Percentiles rank a stretch among this genome's conserved stretches.
These are phyloP conservation scores for Plectranthus barbatus DNA, from an alignment of 257 asterid genomes.

Conservation along the genomic window DNA sequence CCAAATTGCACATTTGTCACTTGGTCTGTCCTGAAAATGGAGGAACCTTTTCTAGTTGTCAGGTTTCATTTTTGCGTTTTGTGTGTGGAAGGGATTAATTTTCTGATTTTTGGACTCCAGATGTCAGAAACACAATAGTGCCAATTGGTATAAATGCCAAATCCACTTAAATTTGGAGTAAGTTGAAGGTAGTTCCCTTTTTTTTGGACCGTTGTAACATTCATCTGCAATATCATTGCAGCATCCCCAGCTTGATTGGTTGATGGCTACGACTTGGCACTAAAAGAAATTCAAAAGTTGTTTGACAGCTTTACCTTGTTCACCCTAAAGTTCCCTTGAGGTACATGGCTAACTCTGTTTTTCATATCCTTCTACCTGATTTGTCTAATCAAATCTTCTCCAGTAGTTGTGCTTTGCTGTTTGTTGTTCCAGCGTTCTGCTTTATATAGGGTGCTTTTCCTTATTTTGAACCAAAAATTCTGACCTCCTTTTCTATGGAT, in stretches of 20 bases:
- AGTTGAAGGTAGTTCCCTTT: neutral
- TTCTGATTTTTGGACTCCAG: neutral
- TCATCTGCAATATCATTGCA: neutral
- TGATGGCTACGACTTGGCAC: neutral
- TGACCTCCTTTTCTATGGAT: neutral
- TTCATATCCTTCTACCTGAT: neutral
- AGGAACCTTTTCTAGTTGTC: neutral
- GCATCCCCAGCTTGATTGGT: neutral
- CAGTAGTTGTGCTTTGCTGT: no score
- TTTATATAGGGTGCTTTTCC: neutral
- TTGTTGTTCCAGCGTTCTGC: no score
- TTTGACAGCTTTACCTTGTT: constrained; percentile 26
- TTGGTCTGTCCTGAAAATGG: neutral
- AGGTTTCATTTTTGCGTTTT: neutral
- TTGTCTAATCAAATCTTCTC: no score
- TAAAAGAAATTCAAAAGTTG: neutral
- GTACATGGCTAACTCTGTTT: constrained; percentile 27
- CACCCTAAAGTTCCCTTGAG: constrained; percentile 32
- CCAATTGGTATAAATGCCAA: neutral
- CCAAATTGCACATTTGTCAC: neutral
- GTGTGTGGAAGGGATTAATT: neutral
- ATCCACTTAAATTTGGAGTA: neutral
- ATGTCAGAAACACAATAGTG: no score
- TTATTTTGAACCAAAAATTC: neutral
- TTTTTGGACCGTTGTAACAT: neutral